Base-by-base conservation (phyloP, 306 rosid species). In the Rubus parviflorus region DNA sequence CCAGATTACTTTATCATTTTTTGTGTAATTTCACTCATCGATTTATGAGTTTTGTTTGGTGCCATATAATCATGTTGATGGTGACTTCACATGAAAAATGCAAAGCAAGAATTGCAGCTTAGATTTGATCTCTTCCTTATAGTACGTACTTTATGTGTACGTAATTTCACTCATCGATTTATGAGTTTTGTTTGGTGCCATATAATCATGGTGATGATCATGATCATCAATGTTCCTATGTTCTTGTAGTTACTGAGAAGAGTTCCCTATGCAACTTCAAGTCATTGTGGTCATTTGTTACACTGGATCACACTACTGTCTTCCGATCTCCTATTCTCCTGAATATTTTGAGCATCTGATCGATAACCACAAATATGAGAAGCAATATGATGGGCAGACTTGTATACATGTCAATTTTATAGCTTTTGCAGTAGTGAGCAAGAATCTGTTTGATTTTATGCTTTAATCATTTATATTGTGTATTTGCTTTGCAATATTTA, bases 181-280 rank as follows among this genome's bases (percentile, higher is more conserved):
- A 30, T 70, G 46, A n/a, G 15, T 51, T 74, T 46, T 60, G 38
- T 15, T 25, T 25, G 70, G 37, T 40, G 19, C 35, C 47, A 42
- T 4, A 11, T 22, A 54, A 68, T 66, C 61, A 70, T 72, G 20
- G 49, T 72, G 20, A 43, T 8, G 41, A 58, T 56, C 53, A 73
- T 74, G 58, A 45, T 61, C 58, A 74, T 60, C 58, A 15, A 74
- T 74, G 70, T 45, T 25, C 16, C 70, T 61, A 30, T 74, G 37
- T 60, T 64, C 58, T 37, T 16, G 43, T 40, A 35, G 69, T 40
- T 30, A 45, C 70, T 45, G 77, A 60, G 68, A 58, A 23, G 77
- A 58, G 77, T 74, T 74, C 68, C 77, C 77, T 58, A 23, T 8
- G 45, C 68, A 57, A 74, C 77, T 74, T 74, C 77, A 74, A 74